Base-by-base conservation (phyloP, 1,139 yeast genomes). In the Debaryomyces udenii region DNA sequence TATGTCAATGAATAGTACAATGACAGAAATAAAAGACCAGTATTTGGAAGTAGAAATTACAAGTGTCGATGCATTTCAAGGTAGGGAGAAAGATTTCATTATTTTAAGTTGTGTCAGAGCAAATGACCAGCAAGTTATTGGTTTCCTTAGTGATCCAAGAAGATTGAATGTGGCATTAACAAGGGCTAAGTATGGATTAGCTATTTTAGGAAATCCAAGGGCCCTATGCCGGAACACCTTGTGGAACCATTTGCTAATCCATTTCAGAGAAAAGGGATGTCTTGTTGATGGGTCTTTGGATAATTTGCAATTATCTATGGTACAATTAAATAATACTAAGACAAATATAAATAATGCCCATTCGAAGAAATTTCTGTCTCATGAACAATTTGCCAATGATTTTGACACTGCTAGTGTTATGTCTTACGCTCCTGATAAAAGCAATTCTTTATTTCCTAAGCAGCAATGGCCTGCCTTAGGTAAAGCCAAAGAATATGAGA, bases 21-120 rank as follows among this genome's bases (percentile, higher is more conserved):
- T 86, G 57, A 63, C 71, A 20, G 86, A 81, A 41, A 57, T 51
- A 35, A 80, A 80, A 51, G 84, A 83, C 2, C 65, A 80, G 36
- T 89, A 89, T 59, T 63, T 74, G 40, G 81, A 78, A 38, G 86
- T 91, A 36, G 98, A 91, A 64, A 91, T 91, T 22, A 89, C 94
- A 11, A 85, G 95, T 34, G 96, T 91, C 27, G 97, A 91, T 66
- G 96, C 96, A 1, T 91, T 91, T 75, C 97, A 91, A 66, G 98
- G 98, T 36, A 80, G 97, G 50, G 98, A 91, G 62, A 91, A 91
- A 63, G 96, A 91, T 58, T 89, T 80, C 55, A 88, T 91, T 46
- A 86, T 91, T 40, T 64, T 91, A 43, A 85, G 96, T 23, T 90
- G 97, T 73, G 97, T 90, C 35, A 79, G 98, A 58, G 93, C 96